These are phyloP conservation scores for Phytopythium chamaehyphon DNA, from an alignment of 352 stramenopile genomes.

Conservation along the genomic window DNA sequence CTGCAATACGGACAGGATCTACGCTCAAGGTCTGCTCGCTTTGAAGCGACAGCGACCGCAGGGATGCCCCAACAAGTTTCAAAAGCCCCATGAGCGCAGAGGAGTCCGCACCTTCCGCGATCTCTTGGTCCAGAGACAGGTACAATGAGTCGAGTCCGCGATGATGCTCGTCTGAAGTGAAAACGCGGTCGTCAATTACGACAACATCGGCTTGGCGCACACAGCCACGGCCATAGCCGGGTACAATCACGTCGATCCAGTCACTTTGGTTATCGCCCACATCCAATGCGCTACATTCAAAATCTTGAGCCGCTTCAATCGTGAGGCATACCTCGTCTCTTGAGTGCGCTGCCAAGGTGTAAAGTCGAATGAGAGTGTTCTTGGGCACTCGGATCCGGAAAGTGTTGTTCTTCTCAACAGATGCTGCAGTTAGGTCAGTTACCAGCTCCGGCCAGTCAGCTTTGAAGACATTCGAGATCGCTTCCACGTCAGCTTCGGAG, in stretches of 20 bases:
- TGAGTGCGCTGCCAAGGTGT: not conserved
- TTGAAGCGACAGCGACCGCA: slow-evolving; percentile 20
- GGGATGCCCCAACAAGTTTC: slow-evolving; percentile 12
- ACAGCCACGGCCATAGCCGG: slow-evolving; percentile 22
- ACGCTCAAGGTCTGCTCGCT: slow-evolving; percentile 6
- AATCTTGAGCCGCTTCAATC: slow-evolving; percentile 5
- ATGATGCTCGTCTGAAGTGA: no score
- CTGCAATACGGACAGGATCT: slow-evolving; percentile 12
- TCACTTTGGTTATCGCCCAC: slow-evolving; percentile 13
- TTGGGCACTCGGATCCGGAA: not conserved
- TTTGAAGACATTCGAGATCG: slow-evolving; percentile 14
- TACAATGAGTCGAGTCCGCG: slow-evolving; percentile 18
- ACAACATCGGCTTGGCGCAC: slow-evolving; percentile 9
- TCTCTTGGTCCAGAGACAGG: slow-evolving; percentile 18
- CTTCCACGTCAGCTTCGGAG: slow-evolving; percentile 12
- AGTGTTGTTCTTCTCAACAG: not conserved
- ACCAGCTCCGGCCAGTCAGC: slow-evolving; percentile 15
- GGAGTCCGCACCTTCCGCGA: slow-evolving; percentile 5
- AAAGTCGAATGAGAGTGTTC: not conserved
- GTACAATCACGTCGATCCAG: slow-evolving; percentile 27
- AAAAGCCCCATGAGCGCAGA: slow-evolving; percentile 8
- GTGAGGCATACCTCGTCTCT: slow-evolving; percentile 4
- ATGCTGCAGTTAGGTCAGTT: not conserved
- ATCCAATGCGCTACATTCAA: slow-evolving; percentile 7
- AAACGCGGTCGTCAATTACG: not conserved